Percentiles rank a stretch among this genome's conserved stretches.
Evolutionary conservation across 495 filamentous ascomycete genomes (phyloP).

Genomic region (Penicillium coffeae): DNA sequence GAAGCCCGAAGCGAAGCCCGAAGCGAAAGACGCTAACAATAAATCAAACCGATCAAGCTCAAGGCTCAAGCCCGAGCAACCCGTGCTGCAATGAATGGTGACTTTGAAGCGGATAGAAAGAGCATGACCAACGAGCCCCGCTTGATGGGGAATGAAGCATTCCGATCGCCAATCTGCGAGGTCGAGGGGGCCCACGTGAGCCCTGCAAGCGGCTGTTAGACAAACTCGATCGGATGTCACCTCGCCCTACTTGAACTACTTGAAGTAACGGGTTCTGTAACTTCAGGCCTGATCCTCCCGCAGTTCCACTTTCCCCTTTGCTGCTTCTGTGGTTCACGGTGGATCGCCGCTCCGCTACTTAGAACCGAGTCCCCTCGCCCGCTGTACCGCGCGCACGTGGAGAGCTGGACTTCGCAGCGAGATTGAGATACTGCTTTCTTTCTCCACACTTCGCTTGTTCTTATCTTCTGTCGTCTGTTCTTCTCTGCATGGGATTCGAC

Average conservation of each 20-base stretch:
- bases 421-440: too few species aligned
- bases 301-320: not conserved
- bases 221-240: not conserved
- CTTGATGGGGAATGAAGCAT: not conserved
- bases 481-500: not conserved
- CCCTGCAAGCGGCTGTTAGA: not conserved
- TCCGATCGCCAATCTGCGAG: not conserved
- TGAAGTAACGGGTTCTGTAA: not conserved
- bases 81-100: too few species aligned
- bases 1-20: not conserved
- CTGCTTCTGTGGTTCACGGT: not conserved
- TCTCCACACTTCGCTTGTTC: too few species aligned
- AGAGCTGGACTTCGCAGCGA: not conserved
- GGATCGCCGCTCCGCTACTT: not conserved
- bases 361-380: not conserved
- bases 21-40: not conserved
- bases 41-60: too few species aligned
- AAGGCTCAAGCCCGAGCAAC: too few species aligned
- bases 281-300: too few species aligned
- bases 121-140: not conserved
- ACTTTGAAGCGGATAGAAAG: too few species aligned
- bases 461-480: too few species aligned
- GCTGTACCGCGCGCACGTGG: not conserved
- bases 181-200: not conserved
- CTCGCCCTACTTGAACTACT: not conserved